Conservation (phyloP, 176 grass and related monocot genomes). For the Themeda triandra region DNA sequence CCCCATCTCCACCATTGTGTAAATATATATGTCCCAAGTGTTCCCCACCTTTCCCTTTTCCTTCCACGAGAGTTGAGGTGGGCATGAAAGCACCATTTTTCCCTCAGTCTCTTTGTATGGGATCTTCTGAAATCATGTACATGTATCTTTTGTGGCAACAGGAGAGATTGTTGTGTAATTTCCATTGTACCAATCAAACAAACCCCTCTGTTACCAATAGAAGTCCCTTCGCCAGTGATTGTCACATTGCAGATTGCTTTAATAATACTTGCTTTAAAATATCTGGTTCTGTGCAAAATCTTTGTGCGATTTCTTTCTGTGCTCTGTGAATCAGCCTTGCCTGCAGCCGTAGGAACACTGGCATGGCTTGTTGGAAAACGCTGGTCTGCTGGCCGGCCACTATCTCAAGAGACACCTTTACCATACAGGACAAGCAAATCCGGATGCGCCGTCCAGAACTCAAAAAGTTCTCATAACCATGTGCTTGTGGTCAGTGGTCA, state of each 20-base stretch:
- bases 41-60: neutral
- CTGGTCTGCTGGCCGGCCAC: neutral
- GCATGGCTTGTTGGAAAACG: neutral
- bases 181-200: neutral
- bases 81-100: constrained; percentile 51
- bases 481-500: neutral
- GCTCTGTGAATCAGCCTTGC: neutral
- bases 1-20: constrained; percentile 31
- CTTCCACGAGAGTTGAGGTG: constrained; percentile 33
- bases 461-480: neutral
- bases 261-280: neutral
- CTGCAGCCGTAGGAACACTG: neutral
- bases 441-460: neutral
- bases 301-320: neutral
- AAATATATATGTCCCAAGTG: constrained; percentile 51
- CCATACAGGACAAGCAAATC: neutral
- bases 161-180: constrained; percentile 16
- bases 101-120: constrained; percentile 19
- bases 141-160: constrained; percentile 21
- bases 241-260: neutral
- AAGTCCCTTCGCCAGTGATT: neutral
- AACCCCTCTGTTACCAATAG: neutral
- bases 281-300: neutral
- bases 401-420: neutral
- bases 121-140: constrained; percentile 32